Evolutionary conservation across 345 rosid genomes (phyloP), one percentile per base, ranked within the genome.

Genomic region (Syzygium grande): DNA sequence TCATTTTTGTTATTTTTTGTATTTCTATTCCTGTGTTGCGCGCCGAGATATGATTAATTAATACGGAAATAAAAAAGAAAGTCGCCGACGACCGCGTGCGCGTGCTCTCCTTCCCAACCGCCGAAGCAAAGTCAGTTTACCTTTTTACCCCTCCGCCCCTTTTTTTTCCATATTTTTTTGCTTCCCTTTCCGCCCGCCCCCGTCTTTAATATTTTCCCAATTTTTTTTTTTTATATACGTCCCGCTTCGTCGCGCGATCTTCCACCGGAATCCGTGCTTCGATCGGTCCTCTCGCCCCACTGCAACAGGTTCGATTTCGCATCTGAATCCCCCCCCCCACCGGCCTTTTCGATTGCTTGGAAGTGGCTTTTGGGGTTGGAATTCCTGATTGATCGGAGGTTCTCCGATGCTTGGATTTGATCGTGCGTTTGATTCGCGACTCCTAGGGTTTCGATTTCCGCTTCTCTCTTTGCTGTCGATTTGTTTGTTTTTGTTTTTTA

Each of bases 41-140:
- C 19, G 10, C 13, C 16, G 46, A 21, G 46, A 34, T 34, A 0
- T 5, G 17, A 29, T 63, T 65, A 30, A 68, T 68, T 34, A 34
- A 56, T 68, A 17, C 13, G 4, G 0, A 34, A 34, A 34, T 19
- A 19, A 17, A 58, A 17, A 46, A 13, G 30, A 59, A 84, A 29
- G 41, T 58, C 80, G 52, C 83, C 80, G 68, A 21, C 27, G 58
- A 43, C 65, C 38, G 73, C 55, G 85, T 29, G 46, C 1, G 6
- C 46, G 46, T 43, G 46, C 46, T 58, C 22, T 38, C 79, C 53
- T 84, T 87, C 61, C 89, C 63, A 10, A 85, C 89, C 89, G 86
- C 87, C 89, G 80, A 85, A 85, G 87, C 87, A 88, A 78, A 88
- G 49, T 86, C 87, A 56, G 85, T 56, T 88, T 59, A 29, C 85